Base-by-base conservation (phyloP, 495 filamentous ascomycete species). In the Hypoxylon lenormandii region DNA sequence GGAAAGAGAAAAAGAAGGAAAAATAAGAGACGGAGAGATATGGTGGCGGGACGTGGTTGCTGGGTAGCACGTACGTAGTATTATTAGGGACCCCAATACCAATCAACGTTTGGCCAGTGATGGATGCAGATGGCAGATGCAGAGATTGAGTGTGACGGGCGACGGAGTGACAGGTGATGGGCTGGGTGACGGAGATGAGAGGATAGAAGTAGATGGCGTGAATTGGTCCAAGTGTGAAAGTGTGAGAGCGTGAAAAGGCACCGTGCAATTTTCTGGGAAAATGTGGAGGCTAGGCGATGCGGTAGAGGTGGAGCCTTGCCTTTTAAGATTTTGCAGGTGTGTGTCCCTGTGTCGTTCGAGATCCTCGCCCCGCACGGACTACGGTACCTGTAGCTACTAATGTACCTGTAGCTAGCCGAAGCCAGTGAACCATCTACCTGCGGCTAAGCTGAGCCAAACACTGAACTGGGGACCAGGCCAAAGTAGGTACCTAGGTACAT, bases 21-120 rank as follows among this genome's bases (percentile, higher is more conserved):
- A 11, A 10, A 33, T 28, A 12, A 12, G 19, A 36, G 7, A 47
- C 30, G 37, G 49, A 54, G 15, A 45, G 42, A 21, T 42, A 42
- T 16, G 42, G 42, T 45, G 42, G 48, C 48, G 26, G 22, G 10
- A 19, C 43, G 33, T 47, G 47, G 26, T 40, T 48, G 22, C 26
- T 45, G 40, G 58, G 38, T 57, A 58, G 59, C 53, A 67, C 42
- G 19, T 15, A 67, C 42, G 19, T 15, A 30, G 37, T 51, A 36
- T 43, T 49, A 52, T 51, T 57, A 21, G 22, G 53, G 37, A n/a
- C n/a, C 58, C 52, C 28, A 28, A 33, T 38, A 51, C 52, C 58
- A 63, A 46, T 62, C 51, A 26, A 63, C 36, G 47, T 49, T 49
- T 64, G 59, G 54, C 46, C 59, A 69, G 66, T 55, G 64, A 62